Base-by-base conservation (phyloP, 371 early-diverging fungal species). In the Parasitella parasitica region DNA sequence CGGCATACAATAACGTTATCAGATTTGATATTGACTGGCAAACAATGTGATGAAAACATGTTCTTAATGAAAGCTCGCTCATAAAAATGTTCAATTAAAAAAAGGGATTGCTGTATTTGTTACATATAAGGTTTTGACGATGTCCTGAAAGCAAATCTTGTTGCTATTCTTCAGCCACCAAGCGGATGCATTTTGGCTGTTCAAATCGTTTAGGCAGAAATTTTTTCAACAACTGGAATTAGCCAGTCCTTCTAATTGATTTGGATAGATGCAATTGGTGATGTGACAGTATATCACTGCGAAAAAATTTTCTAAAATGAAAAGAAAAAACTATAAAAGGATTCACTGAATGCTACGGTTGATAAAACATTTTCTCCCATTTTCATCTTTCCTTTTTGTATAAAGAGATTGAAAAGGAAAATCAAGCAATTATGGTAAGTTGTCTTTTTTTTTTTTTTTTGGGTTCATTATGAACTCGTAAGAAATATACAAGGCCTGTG, bases 391-490 rank as follows among this genome's bases (percentile, higher is more conserved):
- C 11, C 43, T 43, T 43, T 16, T 20, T 7, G 8, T 11, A 2
- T 43, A 18, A 39, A 39, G 18, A 20, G 20, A 43, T 6, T 20
- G 8, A 16, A 20, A 6, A 20, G 9, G 43, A 43, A 20, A 16
- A 20, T 20, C 43, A 22, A 9, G 18, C 22, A 22, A 9, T 43
- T 43, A 28, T 51, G 54, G 54, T 60, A 62, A 66, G 41, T 59
- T 9, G 15, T 9, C 35, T 35, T 34, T 49, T 34, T 54, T 35
- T 39, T 35, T 18, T 26, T n/a, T n/a, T n/a, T n/a, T n/a, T n/a
- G n/a, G n/a, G n/a, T n/a, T n/a, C n/a, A n/a, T n/a, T 48, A 36
- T 54, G 52, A 54, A 57, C 52, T 54, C 53, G 43, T 43, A 20
- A 22, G 20, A 11, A 43, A 20, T 5, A 43, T 43, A 0, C 11